Conservation (phyloP, 768 basidiomycete species). For the Hericium alpestre region DNA sequence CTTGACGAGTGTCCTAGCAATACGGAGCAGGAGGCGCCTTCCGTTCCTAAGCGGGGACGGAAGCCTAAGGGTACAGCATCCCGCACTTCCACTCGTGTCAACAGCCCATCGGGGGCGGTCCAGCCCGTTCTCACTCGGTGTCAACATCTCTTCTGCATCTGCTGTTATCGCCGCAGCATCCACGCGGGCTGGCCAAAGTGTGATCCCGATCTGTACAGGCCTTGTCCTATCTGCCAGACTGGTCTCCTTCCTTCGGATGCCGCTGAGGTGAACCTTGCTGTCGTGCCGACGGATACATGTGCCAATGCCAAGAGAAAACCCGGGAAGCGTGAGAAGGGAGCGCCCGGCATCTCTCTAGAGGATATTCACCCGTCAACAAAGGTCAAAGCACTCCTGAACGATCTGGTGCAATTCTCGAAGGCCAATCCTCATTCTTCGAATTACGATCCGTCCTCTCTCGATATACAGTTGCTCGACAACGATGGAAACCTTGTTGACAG, state of each 20-base stretch:
- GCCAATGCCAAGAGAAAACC: slow-evolving; percentile 45
- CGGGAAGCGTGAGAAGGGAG: slow-evolving; percentile 55
- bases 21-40: slow-evolving; percentile 38
- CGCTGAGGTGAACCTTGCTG: slow-evolving; percentile 68
- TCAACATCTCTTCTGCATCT: slow-evolving; percentile 84
- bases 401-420: slow-evolving; percentile 72
- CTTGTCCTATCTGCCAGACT: slow-evolving; percentile 72
- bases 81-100: slow-evolving; percentile 59
- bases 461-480: slow-evolving; percentile 69
- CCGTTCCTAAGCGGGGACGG: slow-evolving; percentile 38
- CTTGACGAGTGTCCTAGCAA: slow-evolving; percentile 30
- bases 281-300: slow-evolving; percentile 25
- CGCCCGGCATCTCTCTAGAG: slow-evolving; percentile 39
- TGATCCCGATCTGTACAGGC: slow-evolving; percentile 39
- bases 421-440: slow-evolving; percentile 81
- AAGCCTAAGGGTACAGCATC: slow-evolving; percentile 46
- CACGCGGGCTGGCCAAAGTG: slow-evolving; percentile 76
- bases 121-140: slow-evolving; percentile 80
- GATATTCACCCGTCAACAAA: slow-evolving; percentile 78
- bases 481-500: slow-evolving; percentile 62
- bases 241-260: slow-evolving; percentile 63
- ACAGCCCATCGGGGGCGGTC: slow-evolving; percentile 46
- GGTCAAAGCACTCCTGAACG: slow-evolving; percentile 69
- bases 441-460: slow-evolving; percentile 66
- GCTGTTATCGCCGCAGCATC: slow-evolving; percentile 75